Conservation (phyloP, 192 early-diverging fungal species). For the Paraglomus occultum region DNA sequence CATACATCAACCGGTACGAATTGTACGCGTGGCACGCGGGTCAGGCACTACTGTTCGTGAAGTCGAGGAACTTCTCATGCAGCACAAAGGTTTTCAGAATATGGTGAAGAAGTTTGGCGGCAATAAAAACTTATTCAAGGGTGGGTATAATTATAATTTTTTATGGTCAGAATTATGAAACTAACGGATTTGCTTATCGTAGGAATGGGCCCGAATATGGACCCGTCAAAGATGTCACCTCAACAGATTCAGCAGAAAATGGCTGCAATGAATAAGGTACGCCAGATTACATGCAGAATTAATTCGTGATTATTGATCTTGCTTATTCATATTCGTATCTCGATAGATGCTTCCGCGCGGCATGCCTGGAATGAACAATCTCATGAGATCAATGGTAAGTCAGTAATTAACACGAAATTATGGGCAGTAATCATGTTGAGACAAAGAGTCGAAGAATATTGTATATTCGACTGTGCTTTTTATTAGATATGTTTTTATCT, state of each 20-base stretch:
- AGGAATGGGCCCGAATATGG: slow-evolving; percentile 54
- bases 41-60: slow-evolving; percentile 79
- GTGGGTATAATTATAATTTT: slow-evolving; percentile 46
- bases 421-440: too few species aligned
- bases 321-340: slow-evolving; percentile 24
- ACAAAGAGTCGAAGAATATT: too few species aligned
- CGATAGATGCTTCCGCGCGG: slow-evolving; percentile 38
- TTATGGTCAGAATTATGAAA: too few species aligned
- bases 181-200: slow-evolving; percentile 17
- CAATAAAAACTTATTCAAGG: slow-evolving; percentile 76
- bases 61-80: slow-evolving; percentile 79
- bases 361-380: slow-evolving; percentile 53
- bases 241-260: slow-evolving; percentile 72
- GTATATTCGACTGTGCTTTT: neutral
- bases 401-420: too few species aligned
- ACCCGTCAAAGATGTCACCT: slow-evolving; percentile 54
- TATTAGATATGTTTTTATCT: neutral
- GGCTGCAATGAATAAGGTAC: slow-evolving; percentile 68
- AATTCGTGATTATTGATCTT: slow-evolving; percentile 30
- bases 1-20: slow-evolving; percentile 61
- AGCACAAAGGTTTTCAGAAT: slow-evolving; percentile 75
- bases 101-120: slow-evolving; percentile 95
- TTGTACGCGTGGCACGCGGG: slow-evolving; percentile 81
- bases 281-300: slow-evolving; percentile 60
- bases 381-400: slow-evolving; percentile 63